phyloP scores from a whole-genome alignment of 2,329 filamentous ascomycete species.

The Pezicula rhizophila region DNA sequence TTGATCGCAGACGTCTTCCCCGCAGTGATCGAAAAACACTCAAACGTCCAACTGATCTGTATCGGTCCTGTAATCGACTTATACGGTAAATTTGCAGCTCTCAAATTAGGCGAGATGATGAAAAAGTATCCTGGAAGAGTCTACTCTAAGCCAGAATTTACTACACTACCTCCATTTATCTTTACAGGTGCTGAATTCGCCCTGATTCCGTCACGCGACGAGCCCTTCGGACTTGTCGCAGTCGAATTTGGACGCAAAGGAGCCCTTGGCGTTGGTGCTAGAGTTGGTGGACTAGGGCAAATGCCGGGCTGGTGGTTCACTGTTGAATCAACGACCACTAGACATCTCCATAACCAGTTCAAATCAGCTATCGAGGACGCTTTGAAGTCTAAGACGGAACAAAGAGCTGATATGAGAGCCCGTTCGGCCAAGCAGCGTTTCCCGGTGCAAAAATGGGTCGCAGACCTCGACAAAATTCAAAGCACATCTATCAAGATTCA shows the following conservation, averaged over 20 bases:
- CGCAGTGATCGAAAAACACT: slow-evolving; percentile 51
- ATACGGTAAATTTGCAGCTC: slow-evolving; percentile 59
- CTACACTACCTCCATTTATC: slow-evolving; percentile 55
- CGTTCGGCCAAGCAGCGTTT: slow-evolving; percentile 59
- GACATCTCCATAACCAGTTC: slow-evolving; percentile 58
- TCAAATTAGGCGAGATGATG: slow-evolving; percentile 59
- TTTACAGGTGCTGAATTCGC: slow-evolving; percentile 63
- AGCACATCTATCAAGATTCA: slow-evolving; percentile 50
- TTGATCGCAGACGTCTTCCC: slow-evolving; percentile 63
- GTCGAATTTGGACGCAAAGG: slow-evolving; percentile 66
- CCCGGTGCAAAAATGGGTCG: slow-evolving; percentile 61
- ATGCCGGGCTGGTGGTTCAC: slow-evolving; percentile 71
- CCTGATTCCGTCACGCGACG: slow-evolving; percentile 61
- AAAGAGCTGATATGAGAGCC: slow-evolving; percentile 55
- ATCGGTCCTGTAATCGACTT: slow-evolving; percentile 62
- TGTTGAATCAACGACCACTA: slow-evolving; percentile 56
- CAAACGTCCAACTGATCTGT: slow-evolving; percentile 54
- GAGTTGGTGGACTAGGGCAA: slow-evolving; percentile 59
- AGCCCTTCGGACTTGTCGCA: slow-evolving; percentile 62
- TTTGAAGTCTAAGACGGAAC: slow-evolving; percentile 47
- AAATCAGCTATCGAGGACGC: slow-evolving; percentile 56
- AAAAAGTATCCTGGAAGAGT: slow-evolving; percentile 57
- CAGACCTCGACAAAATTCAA: slow-evolving; percentile 58
- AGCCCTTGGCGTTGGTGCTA: slow-evolving; percentile 57
- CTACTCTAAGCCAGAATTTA: slow-evolving; percentile 61